Conservation (phyloP, 1,284 basidiomycete species). For the Trametes hirsuta region DNA sequence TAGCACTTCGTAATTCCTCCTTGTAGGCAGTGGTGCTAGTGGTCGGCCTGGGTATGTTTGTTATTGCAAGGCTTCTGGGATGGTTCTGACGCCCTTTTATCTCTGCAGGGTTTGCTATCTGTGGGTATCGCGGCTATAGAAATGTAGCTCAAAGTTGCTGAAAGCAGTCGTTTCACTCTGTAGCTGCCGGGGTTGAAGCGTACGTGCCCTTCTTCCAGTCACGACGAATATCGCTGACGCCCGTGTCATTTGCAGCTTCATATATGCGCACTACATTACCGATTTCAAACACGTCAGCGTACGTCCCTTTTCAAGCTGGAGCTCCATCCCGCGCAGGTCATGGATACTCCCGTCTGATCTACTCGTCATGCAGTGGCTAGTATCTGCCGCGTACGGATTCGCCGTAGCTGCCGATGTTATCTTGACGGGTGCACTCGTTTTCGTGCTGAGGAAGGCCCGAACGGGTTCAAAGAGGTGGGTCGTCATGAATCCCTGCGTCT, state of each 20-base stretch:
- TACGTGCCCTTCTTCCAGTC: not conserved
- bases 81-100: too few relatives aligned
- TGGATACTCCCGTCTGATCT: too few relatives aligned
- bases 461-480: constrained; percentile 4
- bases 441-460: not conserved
- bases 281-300: constrained; percentile 8
- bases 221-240: not conserved
- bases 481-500: not conserved
- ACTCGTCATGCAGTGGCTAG: not conserved
- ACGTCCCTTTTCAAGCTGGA: not conserved
- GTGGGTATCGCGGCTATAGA: too few relatives aligned
- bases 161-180: too few relatives aligned
- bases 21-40: too few relatives aligned
- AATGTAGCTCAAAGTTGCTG: too few relatives aligned
- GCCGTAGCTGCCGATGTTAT: constrained; percentile 1
- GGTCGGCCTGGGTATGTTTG: too few relatives aligned
- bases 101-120: too few relatives aligned
- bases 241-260: not conserved
- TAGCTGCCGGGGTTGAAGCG: not conserved
- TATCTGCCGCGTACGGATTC: constrained; percentile 1
- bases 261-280: not conserved
- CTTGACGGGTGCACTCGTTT: constrained; percentile 5
- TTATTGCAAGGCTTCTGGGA: too few relatives aligned
- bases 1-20: too few relatives aligned
- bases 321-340: not conserved